Evolutionary conservation across 2,329 filamentous ascomycete species (phyloP).

Genomic region (Didymella pinodella): DNA sequence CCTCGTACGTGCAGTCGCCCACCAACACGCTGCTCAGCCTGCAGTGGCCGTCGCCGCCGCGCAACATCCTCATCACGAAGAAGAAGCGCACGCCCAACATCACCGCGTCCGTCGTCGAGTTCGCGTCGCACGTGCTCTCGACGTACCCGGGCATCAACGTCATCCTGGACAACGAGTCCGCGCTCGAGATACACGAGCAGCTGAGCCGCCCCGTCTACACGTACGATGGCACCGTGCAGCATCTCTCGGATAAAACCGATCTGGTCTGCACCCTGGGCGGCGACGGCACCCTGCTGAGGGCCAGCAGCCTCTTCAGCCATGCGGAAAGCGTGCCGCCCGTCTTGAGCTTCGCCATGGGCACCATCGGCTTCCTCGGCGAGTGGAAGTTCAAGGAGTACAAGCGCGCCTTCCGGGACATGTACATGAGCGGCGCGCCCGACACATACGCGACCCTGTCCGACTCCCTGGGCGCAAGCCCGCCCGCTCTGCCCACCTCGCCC

Average conservation of each 20-base stretch:
- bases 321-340: slow-evolving; percentile 85
- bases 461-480: slow-evolving; percentile 73
- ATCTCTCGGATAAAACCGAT: slow-evolving; percentile 80
- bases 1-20: slow-evolving; percentile 60
- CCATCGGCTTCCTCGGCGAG: slow-evolving; percentile 91
- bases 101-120: slow-evolving; percentile 65
- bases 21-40: slow-evolving; percentile 69
- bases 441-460: slow-evolving; percentile 66
- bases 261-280: slow-evolving; percentile 89
- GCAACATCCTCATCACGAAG: slow-evolving; percentile 73
- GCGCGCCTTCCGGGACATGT: slow-evolving; percentile 88
- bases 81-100: slow-evolving; percentile 67
- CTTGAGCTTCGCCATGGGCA: slow-evolving; percentile 95
- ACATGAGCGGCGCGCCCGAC: slow-evolving; percentile 75
- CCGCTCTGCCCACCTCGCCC: slow-evolving; percentile 70
- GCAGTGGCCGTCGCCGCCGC: slow-evolving; percentile 72
- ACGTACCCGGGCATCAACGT: slow-evolving; percentile 84
- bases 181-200: slow-evolving; percentile 72
- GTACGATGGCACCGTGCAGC: slow-evolving; percentile 50
- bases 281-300: slow-evolving; percentile 88
- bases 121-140: slow-evolving; percentile 72
- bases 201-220: slow-evolving; percentile 71
- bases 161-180: slow-evolving; percentile 81
- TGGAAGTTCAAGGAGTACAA: slow-evolving; percentile 97
- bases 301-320: slow-evolving; percentile 85